Evolutionary conservation across 257 asterid species (phyloP).

Genomic region (Buddleja alternifolia): DNA sequence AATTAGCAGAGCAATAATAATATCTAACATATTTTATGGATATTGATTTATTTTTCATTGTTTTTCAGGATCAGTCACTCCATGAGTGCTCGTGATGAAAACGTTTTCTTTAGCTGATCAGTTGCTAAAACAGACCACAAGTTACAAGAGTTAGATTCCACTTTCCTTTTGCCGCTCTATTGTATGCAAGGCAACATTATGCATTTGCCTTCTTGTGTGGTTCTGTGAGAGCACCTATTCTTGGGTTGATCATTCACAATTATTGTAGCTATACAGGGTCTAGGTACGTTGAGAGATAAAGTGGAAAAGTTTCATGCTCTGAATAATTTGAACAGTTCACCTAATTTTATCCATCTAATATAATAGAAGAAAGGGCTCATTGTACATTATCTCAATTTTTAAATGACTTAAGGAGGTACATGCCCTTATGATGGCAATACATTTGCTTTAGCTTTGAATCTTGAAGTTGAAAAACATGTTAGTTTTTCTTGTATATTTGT

Average conservation of each 20-base stretch:
- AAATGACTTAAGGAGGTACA: neutral
- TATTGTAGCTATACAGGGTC: conserved; percentile 6
- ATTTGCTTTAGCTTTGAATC: neutral
- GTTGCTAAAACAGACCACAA: neutral
- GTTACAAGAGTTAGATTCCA: conserved; percentile 21
- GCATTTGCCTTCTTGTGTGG: neutral
- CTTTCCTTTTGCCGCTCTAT: neutral
- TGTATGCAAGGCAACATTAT: neutral
- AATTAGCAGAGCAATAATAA: too few species aligned
- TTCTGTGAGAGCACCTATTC: conserved; percentile 1
- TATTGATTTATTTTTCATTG: neutral
- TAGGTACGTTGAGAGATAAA: neutral
- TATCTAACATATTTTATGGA: too few species aligned
- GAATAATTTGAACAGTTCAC: conserved; percentile 19
- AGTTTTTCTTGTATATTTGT: neutral
- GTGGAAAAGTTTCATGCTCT: conserved; percentile 8
- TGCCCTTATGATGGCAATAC: neutral
- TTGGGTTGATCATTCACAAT: conserved; percentile 4
- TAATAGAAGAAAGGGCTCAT: neutral
- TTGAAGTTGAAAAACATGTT: neutral
- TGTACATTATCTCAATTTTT: neutral
- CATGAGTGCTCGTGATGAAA: neutral
- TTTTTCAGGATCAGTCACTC: neutral
- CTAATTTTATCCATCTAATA: neutral
- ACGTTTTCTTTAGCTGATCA: neutral